Conservation (phyloP, 2,329 filamentous ascomycete genomes). For the Calonectria hawksworthii region DNA sequence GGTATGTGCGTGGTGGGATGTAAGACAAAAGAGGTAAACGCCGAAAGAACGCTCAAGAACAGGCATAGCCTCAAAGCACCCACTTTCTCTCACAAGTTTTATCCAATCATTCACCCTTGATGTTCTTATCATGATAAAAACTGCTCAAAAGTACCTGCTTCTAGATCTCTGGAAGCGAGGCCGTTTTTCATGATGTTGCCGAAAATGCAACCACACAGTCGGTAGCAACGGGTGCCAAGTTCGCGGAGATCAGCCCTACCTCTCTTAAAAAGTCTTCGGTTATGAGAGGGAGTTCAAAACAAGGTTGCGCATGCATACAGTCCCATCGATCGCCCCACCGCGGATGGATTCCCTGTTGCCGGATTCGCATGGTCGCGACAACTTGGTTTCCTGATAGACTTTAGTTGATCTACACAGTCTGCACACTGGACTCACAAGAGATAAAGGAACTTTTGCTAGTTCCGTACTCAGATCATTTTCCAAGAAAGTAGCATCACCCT, state of each 20-base stretch:
- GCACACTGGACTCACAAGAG: neutral
- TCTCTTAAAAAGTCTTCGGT: neutral
- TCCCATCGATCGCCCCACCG: neutral
- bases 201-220: neutral
- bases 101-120: neutral
- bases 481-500: neutral
- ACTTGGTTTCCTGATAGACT: neutral
- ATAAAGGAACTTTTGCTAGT: neutral
- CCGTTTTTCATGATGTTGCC: neutral
- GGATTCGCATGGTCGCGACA: neutral
- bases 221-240: neutral
- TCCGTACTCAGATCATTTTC: neutral
- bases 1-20: neutral
- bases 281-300: neutral
- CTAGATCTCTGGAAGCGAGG: neutral
- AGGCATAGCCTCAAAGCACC: neutral
- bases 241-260: neutral
- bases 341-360: neutral
- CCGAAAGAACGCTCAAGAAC: neutral
- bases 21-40: neutral
- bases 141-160: neutral
- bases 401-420: neutral
- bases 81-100: neutral
- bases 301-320: neutral
- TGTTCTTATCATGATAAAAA: neutral